A percentile compares a stretch with the other conserved stretches of the same genome.
phyloP scores from a whole-genome alignment of 78 protist species.

The Polysphondylium violaceum region DNA sequence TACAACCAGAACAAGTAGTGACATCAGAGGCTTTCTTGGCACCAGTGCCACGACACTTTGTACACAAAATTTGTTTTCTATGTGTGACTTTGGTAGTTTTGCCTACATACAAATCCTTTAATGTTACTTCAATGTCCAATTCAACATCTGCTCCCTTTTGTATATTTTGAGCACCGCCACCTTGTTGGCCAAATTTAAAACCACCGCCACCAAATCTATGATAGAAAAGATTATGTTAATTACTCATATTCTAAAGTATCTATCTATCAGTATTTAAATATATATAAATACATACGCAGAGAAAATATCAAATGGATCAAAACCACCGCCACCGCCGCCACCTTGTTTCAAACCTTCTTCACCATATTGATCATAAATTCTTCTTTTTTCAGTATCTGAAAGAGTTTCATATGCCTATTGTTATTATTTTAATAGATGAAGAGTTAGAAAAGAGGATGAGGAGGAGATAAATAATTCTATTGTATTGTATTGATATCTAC shows the following conservation, averaged over 20 bases:
- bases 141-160: slow-evolving; percentile 82
- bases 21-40: slow-evolving; percentile 85
- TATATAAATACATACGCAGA: not conserved
- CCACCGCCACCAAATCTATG: slow-evolving; percentile 40
- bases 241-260: not conserved
- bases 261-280: not conserved
- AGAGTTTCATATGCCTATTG: slow-evolving; percentile 92
- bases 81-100: slow-evolving; percentile 61
- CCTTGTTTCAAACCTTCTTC: slow-evolving; percentile 92
- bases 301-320: slow-evolving; percentile 58
- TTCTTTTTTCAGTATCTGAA: slow-evolving; percentile 89
- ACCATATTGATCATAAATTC: slow-evolving; percentile 93
- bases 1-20: slow-evolving; percentile 73
- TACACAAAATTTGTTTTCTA: slow-evolving; percentile 81
- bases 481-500: no score
- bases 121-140: slow-evolving; percentile 78
- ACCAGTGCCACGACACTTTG: slow-evolving; percentile 89
- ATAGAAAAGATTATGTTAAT: not conserved
- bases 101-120: slow-evolving; percentile 89
- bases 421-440: no score
- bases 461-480: no score
- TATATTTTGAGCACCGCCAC: slow-evolving; percentile 18
- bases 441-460: not conserved
- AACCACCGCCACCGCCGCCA: slow-evolving; percentile 73
- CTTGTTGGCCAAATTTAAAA: slow-evolving; percentile 41